Percentiles rank a stretch among this genome's conserved stretches.
Conservation (phyloP, 225 moss, liverwort and hornwort genomes). For the Rhytidiadelphus loreus region DNA sequence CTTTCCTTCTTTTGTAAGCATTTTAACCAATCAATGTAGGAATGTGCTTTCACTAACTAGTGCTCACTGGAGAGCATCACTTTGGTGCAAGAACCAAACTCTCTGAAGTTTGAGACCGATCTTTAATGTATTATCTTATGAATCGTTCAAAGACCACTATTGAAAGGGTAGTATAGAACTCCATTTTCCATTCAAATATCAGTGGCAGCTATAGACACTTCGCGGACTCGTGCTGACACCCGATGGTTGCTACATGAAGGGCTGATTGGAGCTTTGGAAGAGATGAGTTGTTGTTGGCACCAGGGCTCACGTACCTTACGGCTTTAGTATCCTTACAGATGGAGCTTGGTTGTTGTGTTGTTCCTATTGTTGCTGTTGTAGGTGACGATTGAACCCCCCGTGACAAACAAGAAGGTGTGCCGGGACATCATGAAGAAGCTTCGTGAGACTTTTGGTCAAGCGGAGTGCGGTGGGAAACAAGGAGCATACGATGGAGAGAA, state of each 20-base stretch:
- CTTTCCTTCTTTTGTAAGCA: neutral
- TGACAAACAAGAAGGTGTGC: slow-evolving; percentile 55
- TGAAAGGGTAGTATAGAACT: neutral
- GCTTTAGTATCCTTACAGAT: neutral
- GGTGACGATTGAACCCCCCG: slow-evolving; percentile 68
- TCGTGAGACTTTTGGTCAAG: slow-evolving; percentile 53
- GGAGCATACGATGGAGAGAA: slow-evolving; percentile 95
- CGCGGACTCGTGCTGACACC: no score
- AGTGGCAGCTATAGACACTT: neutral
- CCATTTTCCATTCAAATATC: neutral
- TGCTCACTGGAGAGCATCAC: neutral
- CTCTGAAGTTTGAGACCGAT: neutral
- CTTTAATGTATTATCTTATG: neutral
- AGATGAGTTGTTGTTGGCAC: neutral
- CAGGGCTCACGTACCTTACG: neutral
- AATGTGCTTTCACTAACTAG: neutral
- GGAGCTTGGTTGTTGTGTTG: neutral
- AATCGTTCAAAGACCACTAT: neutral
- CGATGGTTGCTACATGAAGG: neutral
- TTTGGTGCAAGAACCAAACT: neutral
- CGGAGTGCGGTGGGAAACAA: slow-evolving; percentile 49
- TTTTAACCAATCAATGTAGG: neutral
- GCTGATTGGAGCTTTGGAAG: neutral
- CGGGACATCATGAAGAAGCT: slow-evolving; percentile 75
- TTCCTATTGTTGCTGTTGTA: neutral